Evolutionary conservation across 768 basidiomycete species (phyloP).

Genomic region (Tricholoma furcatifolium): DNA sequence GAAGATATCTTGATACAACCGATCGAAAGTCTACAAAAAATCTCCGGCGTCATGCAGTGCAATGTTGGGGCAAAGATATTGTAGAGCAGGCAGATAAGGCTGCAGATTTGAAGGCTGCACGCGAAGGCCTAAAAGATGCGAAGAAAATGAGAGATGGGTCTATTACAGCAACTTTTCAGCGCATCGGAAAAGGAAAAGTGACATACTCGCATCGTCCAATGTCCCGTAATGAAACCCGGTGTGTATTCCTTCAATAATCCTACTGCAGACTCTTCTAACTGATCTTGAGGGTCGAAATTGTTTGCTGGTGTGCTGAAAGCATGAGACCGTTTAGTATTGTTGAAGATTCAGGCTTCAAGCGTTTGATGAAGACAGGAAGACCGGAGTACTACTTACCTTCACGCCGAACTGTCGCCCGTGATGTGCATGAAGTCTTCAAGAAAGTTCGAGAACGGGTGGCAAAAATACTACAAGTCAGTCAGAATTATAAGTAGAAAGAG

Average conservation of each 20-base stretch:
- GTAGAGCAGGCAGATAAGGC: constrained; percentile 15
- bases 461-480: too few species aligned
- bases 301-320: neutral
- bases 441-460: too few species aligned
- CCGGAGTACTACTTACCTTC: too few species aligned
- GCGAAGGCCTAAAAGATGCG: constrained; percentile 2
- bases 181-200: constrained; percentile 25
- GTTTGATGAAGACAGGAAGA: too few species aligned
- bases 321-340: neutral
- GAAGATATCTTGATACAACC: constrained; percentile 23
- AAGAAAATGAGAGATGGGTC: constrained; percentile 13
- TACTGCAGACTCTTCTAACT: neutral
- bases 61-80: constrained; percentile 29
- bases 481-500: too few species aligned
- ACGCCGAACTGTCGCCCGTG: too few species aligned
- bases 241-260: neutral
- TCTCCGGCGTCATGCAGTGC: constrained; percentile 23
- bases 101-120: constrained; percentile 6
- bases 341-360: neutral
- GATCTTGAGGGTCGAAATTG: neutral
- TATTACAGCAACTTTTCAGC: constrained; percentile 28
- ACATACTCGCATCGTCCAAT: constrained; percentile 26
- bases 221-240: constrained; percentile 19
- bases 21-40: constrained; percentile 30
- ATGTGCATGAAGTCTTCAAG: too few species aligned